These are phyloP conservation scores for Gossypium anomalum DNA, from an alignment of 345 rosid genomes.

Conservation along the genomic window DNA sequence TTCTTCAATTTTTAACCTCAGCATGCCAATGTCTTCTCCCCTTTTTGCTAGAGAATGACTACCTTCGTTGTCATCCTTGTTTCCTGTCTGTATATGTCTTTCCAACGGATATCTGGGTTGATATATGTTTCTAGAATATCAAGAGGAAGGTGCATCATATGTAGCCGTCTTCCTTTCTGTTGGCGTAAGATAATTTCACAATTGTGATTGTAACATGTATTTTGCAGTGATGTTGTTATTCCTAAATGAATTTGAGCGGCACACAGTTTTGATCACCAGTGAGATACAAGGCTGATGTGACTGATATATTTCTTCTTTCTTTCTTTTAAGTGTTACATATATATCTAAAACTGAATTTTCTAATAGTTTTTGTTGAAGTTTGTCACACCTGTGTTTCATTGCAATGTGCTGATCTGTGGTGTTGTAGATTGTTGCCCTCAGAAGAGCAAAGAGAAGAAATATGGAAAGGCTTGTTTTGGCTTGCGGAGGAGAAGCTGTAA, in stretches of 20 bases:
- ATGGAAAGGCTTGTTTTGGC: constrained; percentile 96
- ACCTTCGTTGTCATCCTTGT: neutral
- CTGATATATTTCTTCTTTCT: neutral
- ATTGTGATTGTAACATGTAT: neutral
- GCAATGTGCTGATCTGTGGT: constrained; percentile 6
- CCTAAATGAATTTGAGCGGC: neutral
- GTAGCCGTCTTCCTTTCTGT: neutral
- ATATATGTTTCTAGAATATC: neutral
- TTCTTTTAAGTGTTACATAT: neutral
- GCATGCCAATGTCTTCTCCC: neutral
- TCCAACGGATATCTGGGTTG: neutral
- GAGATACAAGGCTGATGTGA: neutral
- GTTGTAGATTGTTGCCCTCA: constrained; percentile 80
- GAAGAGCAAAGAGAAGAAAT: constrained; percentile 98
- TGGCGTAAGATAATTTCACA: neutral
- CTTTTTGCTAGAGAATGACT: neutral
- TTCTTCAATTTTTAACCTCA: too few species aligned
- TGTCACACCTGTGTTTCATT: neutral
- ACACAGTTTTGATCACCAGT: neutral
- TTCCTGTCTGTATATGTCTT: neutral
- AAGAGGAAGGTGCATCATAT: neutral
- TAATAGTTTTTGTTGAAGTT: neutral
- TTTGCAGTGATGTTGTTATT: neutral
- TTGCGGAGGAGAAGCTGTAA: constrained; percentile 97
- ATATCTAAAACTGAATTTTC: constrained; percentile 4